Evolutionary conservation across 2,329 filamentous ascomycete species (phyloP).

Genomic region (Exophiala sp.): DNA sequence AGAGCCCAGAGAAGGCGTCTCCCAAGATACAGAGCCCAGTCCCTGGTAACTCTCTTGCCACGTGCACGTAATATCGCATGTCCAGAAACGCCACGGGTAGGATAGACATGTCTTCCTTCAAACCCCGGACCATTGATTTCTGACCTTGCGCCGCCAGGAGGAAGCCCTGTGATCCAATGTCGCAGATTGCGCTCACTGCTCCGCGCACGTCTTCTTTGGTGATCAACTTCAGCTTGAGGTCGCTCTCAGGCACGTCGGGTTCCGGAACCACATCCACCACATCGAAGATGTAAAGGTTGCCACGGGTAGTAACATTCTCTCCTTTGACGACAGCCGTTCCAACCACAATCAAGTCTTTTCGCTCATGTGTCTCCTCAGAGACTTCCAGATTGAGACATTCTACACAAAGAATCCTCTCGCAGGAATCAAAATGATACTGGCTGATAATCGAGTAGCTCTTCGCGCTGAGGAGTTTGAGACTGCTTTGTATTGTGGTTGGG

Average conservation of each 20-base stretch:
- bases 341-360: slow-evolving; percentile 72
- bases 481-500: slow-evolving; percentile 65
- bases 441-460: slow-evolving; percentile 74
- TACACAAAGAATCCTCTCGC: slow-evolving; percentile 73
- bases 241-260: slow-evolving; percentile 76
- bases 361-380: slow-evolving; percentile 83
- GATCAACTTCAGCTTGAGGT: slow-evolving; percentile 75
- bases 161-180: slow-evolving; percentile 79
- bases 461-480: slow-evolving; percentile 72
- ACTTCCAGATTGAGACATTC: slow-evolving; percentile 80
- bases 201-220: slow-evolving; percentile 89
- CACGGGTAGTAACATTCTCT: slow-evolving; percentile 81
- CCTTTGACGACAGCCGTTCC: slow-evolving; percentile 82
- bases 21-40: slow-evolving; percentile 83
- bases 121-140: slow-evolving; percentile 91
- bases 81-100: slow-evolving; percentile 96
- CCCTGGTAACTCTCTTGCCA: slow-evolving; percentile 73
- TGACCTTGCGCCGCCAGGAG: slow-evolving; percentile 89
- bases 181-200: slow-evolving; percentile 78
- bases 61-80: slow-evolving; percentile 87
- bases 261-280: slow-evolving; percentile 88
- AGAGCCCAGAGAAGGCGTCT: slow-evolving; percentile 87
- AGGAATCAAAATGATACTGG: slow-evolving; percentile 62
- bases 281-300: slow-evolving; percentile 83
- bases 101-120: slow-evolving; percentile 90